phyloP scores from a whole-genome alignment of 371 early-diverging fungal genomes.

The Mucor plumbeus region DNA sequence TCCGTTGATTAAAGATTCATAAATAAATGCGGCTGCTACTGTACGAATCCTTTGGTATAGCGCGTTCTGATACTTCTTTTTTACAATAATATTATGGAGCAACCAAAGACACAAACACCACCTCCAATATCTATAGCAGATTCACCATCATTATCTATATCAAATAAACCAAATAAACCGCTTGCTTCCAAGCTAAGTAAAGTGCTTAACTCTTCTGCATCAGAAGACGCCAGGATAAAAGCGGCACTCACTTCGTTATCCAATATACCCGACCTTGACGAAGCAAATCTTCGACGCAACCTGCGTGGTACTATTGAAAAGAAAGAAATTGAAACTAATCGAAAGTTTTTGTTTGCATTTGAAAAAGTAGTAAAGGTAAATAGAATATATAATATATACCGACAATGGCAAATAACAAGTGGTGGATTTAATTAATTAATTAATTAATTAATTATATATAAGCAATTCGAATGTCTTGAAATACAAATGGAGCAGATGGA shows the following conservation, averaged over 20 bases:
- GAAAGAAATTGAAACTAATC: conserved; percentile 65
- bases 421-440: too few relatives aligned
- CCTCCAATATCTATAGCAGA: background rate
- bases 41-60: too few relatives aligned
- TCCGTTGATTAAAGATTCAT: too few relatives aligned
- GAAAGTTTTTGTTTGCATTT: conserved; percentile 66
- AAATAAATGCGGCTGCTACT: too few relatives aligned
- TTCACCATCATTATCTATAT: conserved; percentile 30
- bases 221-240: conserved; percentile 62
- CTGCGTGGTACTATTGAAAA: conserved; percentile 77
- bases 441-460: background rate
- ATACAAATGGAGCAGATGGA: conserved; percentile 63
- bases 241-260: conserved; percentile 72
- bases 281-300: conserved; percentile 59
- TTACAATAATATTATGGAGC: background rate
- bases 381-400: too few relatives aligned
- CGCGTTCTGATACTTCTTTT: background rate
- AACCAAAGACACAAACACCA: background rate
- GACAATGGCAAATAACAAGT: too few relatives aligned
- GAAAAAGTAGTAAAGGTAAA: conserved; percentile 65
- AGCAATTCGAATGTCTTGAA: conserved; percentile 66
- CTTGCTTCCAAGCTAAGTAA: conserved; percentile 62
- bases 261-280: conserved; percentile 68
- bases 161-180: conserved; percentile 53
- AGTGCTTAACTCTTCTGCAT: conserved; percentile 56